These are phyloP conservation scores for Coniella lustricola DNA, from an alignment of 2,329 filamentous ascomycete species.

Conservation along the genomic window DNA sequence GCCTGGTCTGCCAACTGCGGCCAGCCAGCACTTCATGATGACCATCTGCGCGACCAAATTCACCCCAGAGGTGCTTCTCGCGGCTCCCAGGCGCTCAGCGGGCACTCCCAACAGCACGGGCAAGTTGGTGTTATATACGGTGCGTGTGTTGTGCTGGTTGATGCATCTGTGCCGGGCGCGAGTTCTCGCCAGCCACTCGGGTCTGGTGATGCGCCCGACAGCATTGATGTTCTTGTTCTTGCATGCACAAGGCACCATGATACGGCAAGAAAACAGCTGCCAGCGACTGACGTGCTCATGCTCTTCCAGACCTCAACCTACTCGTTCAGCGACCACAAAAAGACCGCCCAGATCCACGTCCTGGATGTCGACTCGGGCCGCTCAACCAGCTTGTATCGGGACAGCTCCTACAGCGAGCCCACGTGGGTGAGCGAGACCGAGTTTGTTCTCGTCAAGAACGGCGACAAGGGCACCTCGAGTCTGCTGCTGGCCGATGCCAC, in stretches of 20 bases:
- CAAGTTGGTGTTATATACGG: slow-evolving; percentile 58
- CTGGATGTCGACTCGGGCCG: slow-evolving; percentile 63
- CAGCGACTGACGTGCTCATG: neutral
- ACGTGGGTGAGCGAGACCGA: slow-evolving; percentile 68
- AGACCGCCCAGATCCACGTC: slow-evolving; percentile 59
- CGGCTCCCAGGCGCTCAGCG: slow-evolving; percentile 64
- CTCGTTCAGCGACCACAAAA: slow-evolving; percentile 68
- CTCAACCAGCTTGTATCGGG: slow-evolving; percentile 58
- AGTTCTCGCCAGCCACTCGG: no score
- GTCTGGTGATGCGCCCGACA: no score
- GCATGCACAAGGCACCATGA: neutral
- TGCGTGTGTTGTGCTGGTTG: slow-evolving; percentile 23
- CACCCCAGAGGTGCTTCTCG: slow-evolving; percentile 70
- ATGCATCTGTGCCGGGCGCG: no score
- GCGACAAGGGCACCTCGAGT: slow-evolving; percentile 39
- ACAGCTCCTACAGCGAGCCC: slow-evolving; percentile 60
- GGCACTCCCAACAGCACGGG: slow-evolving; percentile 64
- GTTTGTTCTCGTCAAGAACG: slow-evolving; percentile 46
- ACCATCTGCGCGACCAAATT: slow-evolving; percentile 64
- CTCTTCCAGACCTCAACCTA: slow-evolving; percentile 57
- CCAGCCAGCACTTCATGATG: slow-evolving; percentile 40
- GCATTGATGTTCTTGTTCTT: no score
- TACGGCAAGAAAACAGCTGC: no score
- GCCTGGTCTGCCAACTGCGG: neutral
- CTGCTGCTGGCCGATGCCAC: slow-evolving; percentile 36